Percentiles rank a stretch among this genome's conserved stretches.
phyloP scores from a whole-genome alignment of 2,329 filamentous ascomycete species.

The Penicillium sp. region DNA sequence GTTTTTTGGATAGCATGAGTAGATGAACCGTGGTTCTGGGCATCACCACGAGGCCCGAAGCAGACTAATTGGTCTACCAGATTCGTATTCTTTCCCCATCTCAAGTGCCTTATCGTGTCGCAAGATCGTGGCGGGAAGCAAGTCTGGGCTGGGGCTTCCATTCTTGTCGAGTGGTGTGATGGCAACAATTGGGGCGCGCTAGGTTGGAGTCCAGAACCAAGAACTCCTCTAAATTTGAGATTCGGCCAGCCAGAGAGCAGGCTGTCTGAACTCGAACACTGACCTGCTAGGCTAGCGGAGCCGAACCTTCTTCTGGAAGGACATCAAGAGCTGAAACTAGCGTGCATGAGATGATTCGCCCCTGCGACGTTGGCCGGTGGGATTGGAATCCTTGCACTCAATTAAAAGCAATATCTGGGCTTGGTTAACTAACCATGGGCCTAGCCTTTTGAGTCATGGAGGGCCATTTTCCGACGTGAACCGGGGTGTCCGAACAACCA shows the following conservation, averaged over 20 bases:
- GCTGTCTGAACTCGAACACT: neutral
- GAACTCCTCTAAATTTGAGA: conserved; percentile 10
- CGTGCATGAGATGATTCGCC: neutral
- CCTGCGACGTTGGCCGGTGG: neutral
- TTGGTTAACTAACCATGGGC: neutral
- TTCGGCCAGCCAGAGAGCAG: conserved; percentile 5
- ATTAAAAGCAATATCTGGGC: neutral
- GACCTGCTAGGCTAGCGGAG: neutral
- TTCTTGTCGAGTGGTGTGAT: conserved; percentile 14
- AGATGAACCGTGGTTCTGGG: neutral
- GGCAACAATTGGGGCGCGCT: conserved; percentile 21
- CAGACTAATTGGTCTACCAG: neutral
- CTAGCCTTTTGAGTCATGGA: neutral
- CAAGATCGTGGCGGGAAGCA: conserved; percentile 7
- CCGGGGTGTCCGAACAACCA: neutral
- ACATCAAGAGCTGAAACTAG: neutral
- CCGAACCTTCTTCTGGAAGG: neutral
- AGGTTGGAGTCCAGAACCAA: conserved; percentile 7
- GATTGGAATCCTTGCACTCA: neutral
- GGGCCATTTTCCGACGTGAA: neutral
- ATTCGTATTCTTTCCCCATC: neutral
- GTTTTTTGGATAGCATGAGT: neutral
- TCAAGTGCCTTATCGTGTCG: neutral
- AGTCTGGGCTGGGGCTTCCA: conserved; percentile 1
- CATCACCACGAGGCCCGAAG: neutral